Conservation (phyloP, 768 basidiomycete genomes). For the Gloeopeniophorella convolvens region DNA sequence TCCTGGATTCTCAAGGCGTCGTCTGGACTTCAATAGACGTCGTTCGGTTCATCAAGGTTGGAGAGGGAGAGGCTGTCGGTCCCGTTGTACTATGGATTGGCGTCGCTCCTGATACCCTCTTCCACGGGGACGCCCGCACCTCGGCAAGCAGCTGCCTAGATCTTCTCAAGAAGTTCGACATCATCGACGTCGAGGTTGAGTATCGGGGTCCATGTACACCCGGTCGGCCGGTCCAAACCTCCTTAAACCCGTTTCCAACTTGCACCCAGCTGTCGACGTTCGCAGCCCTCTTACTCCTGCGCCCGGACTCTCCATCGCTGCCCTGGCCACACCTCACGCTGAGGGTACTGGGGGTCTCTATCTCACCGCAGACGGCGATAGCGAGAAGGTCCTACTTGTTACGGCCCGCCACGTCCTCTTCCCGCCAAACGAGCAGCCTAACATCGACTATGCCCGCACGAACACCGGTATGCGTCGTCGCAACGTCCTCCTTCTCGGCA, state of each 20-base stretch:
- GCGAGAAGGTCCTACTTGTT: conserved; percentile 27
- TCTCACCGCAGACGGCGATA: conserved; percentile 30
- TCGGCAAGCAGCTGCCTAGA: conserved; percentile 29
- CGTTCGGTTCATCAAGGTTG: conserved; percentile 27
- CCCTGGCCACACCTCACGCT: conserved; percentile 27
- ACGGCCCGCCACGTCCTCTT: conserved; percentile 30
- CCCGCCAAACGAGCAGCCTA: conserved; percentile 23
- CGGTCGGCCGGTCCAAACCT: conserved; percentile 30
- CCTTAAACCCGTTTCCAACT: conserved; percentile 26
- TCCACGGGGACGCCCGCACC: conserved; percentile 17
- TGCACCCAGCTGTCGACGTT: conserved; percentile 27
- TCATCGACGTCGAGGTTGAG: conserved; percentile 34
- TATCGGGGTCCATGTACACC: conserved; percentile 30
- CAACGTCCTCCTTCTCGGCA: conserved; percentile 31
- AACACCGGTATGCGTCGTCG: conserved; percentile 24
- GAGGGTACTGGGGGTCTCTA: conserved; percentile 34
- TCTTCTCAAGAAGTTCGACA: conserved; percentile 29
- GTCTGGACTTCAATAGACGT: conserved; percentile 30
- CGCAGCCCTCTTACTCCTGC: conserved; percentile 30
- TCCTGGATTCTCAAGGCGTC: conserved; percentile 28
- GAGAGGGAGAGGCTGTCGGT: background rate
- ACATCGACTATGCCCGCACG: conserved; percentile 25
- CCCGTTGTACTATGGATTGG: conserved; percentile 35
- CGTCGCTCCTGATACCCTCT: conserved; percentile 28
- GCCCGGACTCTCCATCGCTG: conserved; percentile 32